Conservation (phyloP, 2,329 filamentous ascomycete genomes). For the Stachybotrys chlorohalonatus region DNA sequence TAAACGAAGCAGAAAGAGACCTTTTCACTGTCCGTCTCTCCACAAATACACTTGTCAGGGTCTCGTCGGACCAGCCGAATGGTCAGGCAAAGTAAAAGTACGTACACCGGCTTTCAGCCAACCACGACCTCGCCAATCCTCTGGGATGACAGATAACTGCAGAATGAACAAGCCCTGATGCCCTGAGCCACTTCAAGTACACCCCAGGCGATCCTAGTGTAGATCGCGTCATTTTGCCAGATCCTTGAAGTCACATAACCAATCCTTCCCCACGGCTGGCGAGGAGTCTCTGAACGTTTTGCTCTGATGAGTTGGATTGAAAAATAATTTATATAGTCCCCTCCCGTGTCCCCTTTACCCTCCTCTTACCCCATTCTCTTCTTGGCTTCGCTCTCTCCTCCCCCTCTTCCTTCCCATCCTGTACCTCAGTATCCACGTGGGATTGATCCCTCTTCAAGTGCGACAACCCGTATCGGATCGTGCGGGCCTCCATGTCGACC, state of each 20-base stretch:
- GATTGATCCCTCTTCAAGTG: background rate
- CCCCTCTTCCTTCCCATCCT: background rate
- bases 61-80: no score
- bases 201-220: background rate
- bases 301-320: background rate
- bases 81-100: background rate
- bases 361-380: background rate
- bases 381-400: background rate
- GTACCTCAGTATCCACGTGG: background rate
- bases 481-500: background rate
- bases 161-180: background rate
- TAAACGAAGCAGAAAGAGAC: no score
- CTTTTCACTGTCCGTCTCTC: no score
- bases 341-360: background rate
- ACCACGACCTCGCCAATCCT: background rate
- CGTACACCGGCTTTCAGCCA: background rate
- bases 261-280: no score
- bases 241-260: background rate
- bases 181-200: background rate
- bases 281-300: background rate
- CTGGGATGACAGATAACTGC: background rate
- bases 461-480: background rate
- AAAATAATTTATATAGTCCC: background rate
- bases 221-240: background rate
- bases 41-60: no score